These are phyloP conservation scores for Hygrophila difformis DNA, from an alignment of 257 asterid genomes.

Conservation along the genomic window DNA sequence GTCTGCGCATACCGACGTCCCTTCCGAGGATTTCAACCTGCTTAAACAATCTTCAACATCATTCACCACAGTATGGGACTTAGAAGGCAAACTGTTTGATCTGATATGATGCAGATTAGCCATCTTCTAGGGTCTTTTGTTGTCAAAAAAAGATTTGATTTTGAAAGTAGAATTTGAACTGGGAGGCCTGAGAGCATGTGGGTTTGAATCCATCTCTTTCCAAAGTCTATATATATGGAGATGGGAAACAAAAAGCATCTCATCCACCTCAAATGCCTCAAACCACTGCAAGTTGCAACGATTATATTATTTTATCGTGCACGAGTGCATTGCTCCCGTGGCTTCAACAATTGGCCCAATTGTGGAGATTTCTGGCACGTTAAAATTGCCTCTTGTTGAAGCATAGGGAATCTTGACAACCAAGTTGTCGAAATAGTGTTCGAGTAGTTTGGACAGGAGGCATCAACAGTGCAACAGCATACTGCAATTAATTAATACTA, in stretches of 20 bases:
- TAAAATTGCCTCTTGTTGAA: background rate
- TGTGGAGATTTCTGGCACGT: too few species aligned
- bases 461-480: too few species aligned
- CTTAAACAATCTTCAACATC: slow-evolving; percentile 13
- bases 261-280: background rate
- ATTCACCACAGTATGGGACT: slow-evolving; percentile 19
- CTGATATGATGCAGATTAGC: slow-evolving; percentile 18
- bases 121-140: too few species aligned
- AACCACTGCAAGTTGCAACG: background rate
- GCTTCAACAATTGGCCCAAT: too few species aligned
- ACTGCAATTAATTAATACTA: too few species aligned
- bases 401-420: slow-evolving; percentile 6
- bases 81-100: slow-evolving; percentile 28
- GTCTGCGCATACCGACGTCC: slow-evolving; percentile 14
- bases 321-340: slow-evolving; percentile 1
- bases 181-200: background rate
- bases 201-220: slow-evolving; percentile 1
- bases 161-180: background rate
- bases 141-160: background rate
- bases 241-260: slow-evolving; percentile 1
- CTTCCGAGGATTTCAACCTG: slow-evolving; percentile 20
- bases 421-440: too few species aligned
- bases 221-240: background rate
- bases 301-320: background rate
- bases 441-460: too few species aligned